Conservation (phyloP, 805 yeast species). For the Ogataea neopini region DNA sequence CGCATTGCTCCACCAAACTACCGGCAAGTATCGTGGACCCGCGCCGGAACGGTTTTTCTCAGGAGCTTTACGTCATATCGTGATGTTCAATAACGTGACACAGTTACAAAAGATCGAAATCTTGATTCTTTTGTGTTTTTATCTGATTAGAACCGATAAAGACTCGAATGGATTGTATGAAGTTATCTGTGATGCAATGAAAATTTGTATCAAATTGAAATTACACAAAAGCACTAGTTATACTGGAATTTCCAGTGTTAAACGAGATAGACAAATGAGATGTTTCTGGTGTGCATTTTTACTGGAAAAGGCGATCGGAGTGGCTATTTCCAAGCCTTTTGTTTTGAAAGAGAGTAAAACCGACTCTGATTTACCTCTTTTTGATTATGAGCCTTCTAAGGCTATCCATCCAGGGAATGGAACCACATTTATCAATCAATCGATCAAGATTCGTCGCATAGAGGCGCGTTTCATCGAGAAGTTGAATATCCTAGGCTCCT, state of each 20-base stretch:
- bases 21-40: slow-evolving; percentile 57
- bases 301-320: slow-evolving; percentile 61
- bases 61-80: slow-evolving; percentile 57
- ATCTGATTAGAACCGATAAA: slow-evolving; percentile 59
- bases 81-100: slow-evolving; percentile 43
- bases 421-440: slow-evolving; percentile 54
- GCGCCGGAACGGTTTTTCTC: slow-evolving; percentile 58
- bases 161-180: slow-evolving; percentile 57
- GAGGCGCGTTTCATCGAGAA: slow-evolving; percentile 61
- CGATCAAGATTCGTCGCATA: slow-evolving; percentile 55
- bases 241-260: slow-evolving; percentile 26
- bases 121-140: slow-evolving; percentile 51
- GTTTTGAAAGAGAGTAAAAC: slow-evolving; percentile 52
- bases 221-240: slow-evolving; percentile 42
- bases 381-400: slow-evolving; percentile 45
- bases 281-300: slow-evolving; percentile 66
- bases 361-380: slow-evolving; percentile 49
- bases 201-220: slow-evolving; percentile 40
- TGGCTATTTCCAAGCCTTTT: slow-evolving; percentile 61
- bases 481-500: slow-evolving; percentile 41
- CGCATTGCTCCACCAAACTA: slow-evolving; percentile 53
- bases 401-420: slow-evolving; percentile 37
- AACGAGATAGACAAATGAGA: slow-evolving; percentile 45
- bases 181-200: slow-evolving; percentile 54
- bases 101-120: slow-evolving; percentile 53